Evolutionary conservation across 2,329 filamentous ascomycete species (phyloP), one percentile per base, ranked within the genome.

Genomic region (Cryphonectria japonica): DNA sequence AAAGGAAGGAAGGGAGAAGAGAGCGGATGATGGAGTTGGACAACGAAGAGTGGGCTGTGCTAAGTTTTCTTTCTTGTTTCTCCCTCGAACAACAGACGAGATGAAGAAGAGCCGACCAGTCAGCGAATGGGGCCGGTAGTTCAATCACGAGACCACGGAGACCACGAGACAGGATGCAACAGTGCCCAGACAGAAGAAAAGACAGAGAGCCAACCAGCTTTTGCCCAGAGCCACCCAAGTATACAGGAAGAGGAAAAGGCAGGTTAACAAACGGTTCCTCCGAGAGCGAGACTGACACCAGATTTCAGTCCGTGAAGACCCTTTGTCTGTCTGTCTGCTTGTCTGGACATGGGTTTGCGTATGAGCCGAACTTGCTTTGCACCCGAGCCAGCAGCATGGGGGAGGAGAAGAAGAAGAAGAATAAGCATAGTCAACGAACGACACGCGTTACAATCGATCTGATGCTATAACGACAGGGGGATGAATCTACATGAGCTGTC

Each of bases 401-500:
- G 7, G 9, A 39, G 37, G 9, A 39, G 37, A 39, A 37, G 26
- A 26, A 37, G 26, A 26, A 39, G 37, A 39, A 39, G 37, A 39
- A 39, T 9, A 39, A 39, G 37, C 37, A 39, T 11, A 11, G 37
- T 39, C 37, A 39, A 39, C 34, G 9, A 37, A 8, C 37, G 9
- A 39, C 37, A 43, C 9, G 37, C 8, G 16, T n/a, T 50, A 4
- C 43, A 61, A 16, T 13, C 29, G 41, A 16, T 50, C n/a, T 67
- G n/a, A 46, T 54, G 66, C 37, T n/a, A 26, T 39, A 57, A 67
- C 41, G 37, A 46, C 60, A 46, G 34, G 39, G n/a, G 16, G 41
- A 60, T 66, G 66, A 66, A 62, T 29, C 66, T 57, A 54, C 66
- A 54, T 66, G 61, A 69, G 60, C 66, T 71, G 69, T 69, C 69